These are phyloP conservation scores for Oxyria digyna DNA, from an alignment of 148 eudicot genomes.

Conservation along the genomic window DNA sequence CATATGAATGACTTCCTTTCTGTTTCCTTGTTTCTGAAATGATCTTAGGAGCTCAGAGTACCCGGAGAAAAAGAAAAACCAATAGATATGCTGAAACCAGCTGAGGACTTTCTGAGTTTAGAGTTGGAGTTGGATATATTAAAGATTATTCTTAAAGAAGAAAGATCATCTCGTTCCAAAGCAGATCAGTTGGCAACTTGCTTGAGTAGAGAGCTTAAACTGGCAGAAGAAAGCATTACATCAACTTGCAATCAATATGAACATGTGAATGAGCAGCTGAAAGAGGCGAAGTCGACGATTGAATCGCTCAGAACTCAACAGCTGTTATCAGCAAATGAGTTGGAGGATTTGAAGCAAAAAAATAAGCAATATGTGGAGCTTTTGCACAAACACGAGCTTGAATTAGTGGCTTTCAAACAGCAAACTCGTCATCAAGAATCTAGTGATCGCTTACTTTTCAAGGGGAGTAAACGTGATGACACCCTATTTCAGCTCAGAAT, in stretches of 20 bases:
- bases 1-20: not conserved
- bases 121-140: constrained; percentile 82
- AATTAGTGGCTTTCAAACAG: constrained; percentile 40
- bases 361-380: constrained; percentile 29
- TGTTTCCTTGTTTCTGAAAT: not conserved
- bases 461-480: constrained; percentile 25
- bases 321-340: constrained; percentile 39
- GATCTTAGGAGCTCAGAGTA: constrained; percentile 36
- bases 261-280: constrained; percentile 37
- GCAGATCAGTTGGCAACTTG: constrained; percentile 29
- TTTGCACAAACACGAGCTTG: constrained; percentile 39
- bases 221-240: constrained; percentile 33
- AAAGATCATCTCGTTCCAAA: constrained; percentile 34
- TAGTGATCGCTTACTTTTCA: constrained; percentile 16
- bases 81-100: constrained; percentile 16
- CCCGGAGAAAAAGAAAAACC: constrained; percentile 18
- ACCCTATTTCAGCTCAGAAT: constrained; percentile 50
- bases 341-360: constrained; percentile 53
- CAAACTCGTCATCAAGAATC: constrained; percentile 21
- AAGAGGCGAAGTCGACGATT: constrained; percentile 60
- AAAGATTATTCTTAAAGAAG: constrained; percentile 73
- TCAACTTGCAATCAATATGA: constrained; percentile 37
- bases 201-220: constrained; percentile 36
- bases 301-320: constrained; percentile 83
- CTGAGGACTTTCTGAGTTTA: constrained; percentile 52